Conservation (phyloP, 2,329 filamentous ascomycete genomes). For the Fusarium ambrosium region DNA sequence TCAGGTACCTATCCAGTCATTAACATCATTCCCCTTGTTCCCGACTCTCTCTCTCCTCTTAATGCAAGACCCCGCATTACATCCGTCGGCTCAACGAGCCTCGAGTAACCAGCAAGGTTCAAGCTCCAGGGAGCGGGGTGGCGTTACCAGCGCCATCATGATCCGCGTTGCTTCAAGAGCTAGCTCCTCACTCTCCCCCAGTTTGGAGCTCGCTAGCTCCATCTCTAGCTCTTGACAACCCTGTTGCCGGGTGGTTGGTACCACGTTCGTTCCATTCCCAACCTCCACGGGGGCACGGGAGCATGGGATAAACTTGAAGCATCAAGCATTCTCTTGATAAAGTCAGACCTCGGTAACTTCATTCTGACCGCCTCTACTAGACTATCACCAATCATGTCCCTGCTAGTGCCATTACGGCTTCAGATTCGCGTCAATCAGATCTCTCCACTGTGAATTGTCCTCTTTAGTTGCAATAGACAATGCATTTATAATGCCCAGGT, state of each 20-base stretch:
- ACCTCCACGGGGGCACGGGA: neutral
- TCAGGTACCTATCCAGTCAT: neutral
- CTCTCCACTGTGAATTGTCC: neutral
- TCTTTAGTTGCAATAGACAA: neutral
- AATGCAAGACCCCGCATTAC: constrained; percentile 5
- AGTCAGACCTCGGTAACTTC: neutral
- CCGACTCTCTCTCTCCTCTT: neutral
- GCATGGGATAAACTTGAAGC: neutral
- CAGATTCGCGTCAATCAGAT: neutral
- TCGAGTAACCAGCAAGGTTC: constrained; percentile 2
- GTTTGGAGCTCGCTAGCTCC: neutral
- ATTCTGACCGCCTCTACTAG: neutral
- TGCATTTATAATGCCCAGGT: neutral
- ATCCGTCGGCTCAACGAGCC: neutral
- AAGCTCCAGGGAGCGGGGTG: constrained; percentile 13
- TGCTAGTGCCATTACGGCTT: constrained; percentile 1
- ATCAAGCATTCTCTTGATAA: neutral
- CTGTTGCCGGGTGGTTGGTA: constrained; percentile 3
- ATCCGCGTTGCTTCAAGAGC: neutral
- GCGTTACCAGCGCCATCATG: constrained; percentile 15
- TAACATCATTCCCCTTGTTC: neutral
- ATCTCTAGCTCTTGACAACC: constrained; percentile 1
- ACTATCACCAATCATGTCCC: neutral
- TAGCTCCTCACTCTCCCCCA: neutral
- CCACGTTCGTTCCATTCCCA: neutral